phyloP scores from a whole-genome alignment of 768 basidiomycete genomes.

The Pleurotus salmoneostramineus region DNA sequence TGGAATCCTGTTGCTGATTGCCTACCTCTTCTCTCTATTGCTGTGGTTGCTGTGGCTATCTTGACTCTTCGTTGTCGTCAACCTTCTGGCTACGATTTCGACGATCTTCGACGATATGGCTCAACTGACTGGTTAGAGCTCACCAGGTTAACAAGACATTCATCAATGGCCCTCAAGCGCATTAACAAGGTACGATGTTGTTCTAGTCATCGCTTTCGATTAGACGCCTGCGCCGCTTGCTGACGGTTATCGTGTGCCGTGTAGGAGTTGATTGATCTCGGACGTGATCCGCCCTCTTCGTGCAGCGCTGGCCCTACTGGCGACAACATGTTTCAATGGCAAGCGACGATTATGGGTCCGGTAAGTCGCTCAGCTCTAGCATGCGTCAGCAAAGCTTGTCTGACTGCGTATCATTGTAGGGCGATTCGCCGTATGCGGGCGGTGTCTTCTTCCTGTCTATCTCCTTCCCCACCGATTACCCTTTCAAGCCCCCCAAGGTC shows the following conservation, averaged over 20 bases:
- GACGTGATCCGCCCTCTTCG: constrained; percentile 98
- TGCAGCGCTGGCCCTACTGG: constrained; percentile 98
- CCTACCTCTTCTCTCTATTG: background rate
- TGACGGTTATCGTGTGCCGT: constrained; percentile 8
- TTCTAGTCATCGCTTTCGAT: constrained; percentile 6
- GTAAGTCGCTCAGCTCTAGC: constrained; percentile 45
- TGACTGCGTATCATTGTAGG: constrained; percentile 45
- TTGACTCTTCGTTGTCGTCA: background rate
- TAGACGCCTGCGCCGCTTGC: constrained; percentile 14
- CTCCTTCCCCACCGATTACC: constrained; percentile 95
- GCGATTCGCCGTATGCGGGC: constrained; percentile 97
- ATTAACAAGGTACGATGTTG: constrained; percentile 84
- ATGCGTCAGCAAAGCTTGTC: background rate
- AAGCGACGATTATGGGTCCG: constrained; percentile 99
- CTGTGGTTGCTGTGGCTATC: background rate
- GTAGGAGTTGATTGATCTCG: constrained; percentile 98
- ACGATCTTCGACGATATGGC: constrained; percentile 6
- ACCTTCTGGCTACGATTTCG: background rate
- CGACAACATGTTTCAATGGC: constrained; percentile 99
- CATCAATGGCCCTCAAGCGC: constrained; percentile 92
- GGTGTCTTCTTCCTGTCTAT: constrained; percentile 99
- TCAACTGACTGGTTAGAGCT: background rate
- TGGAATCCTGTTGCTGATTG: background rate
- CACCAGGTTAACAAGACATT: constrained; percentile 8
- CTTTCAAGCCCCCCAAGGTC: constrained; percentile 99